phyloP scores from a whole-genome alignment of 352 stramenopile species.

The Globisporangium nagaii region DNA sequence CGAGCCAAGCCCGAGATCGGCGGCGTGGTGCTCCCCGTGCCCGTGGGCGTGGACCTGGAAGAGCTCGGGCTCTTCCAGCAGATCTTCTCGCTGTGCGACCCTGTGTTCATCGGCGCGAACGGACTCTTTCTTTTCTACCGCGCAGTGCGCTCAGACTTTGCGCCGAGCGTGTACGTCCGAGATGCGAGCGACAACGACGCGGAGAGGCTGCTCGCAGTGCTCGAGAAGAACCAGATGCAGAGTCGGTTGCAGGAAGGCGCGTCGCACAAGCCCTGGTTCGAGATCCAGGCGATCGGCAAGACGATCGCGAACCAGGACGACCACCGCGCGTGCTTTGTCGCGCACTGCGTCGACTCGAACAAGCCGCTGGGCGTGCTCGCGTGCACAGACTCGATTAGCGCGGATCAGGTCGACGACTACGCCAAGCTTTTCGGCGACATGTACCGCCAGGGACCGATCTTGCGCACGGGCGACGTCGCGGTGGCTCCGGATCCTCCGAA shows the following conservation, averaged over 20 bases:
- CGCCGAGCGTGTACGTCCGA: constrained; percentile 28
- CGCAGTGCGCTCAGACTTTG: constrained; percentile 42
- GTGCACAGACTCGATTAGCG: constrained; percentile 40
- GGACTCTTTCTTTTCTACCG: constrained; percentile 61
- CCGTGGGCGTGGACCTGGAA: constrained; percentile 44
- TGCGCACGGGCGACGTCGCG: constrained; percentile 2
- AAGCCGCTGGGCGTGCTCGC: constrained; percentile 34
- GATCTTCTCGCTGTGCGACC: constrained; percentile 48
- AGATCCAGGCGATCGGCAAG: constrained; percentile 16
- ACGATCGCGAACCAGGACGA: constrained; percentile 38
- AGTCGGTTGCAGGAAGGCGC: constrained; percentile 26
- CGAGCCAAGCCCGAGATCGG: constrained; percentile 25
- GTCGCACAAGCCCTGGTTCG: constrained; percentile 39
- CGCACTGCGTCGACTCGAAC: constrained; percentile 27
- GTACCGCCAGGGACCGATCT: constrained; percentile 33
- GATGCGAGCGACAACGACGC: constrained; percentile 18
- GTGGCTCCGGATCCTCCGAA: constrained; percentile 22
- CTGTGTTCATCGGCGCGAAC: constrained; percentile 31
- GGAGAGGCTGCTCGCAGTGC: constrained; percentile 18
- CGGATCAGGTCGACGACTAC: constrained; percentile 39
- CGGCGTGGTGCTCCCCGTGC: constrained; percentile 44
- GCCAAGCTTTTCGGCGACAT: constrained; percentile 56
- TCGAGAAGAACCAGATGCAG: constrained; percentile 28
- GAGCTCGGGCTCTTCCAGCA: constrained; percentile 58
- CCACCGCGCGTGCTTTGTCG: constrained; percentile 52